phyloP scores from a whole-genome alignment of 495 filamentous ascomycete species.

The Daldinia decipiens region DNA sequence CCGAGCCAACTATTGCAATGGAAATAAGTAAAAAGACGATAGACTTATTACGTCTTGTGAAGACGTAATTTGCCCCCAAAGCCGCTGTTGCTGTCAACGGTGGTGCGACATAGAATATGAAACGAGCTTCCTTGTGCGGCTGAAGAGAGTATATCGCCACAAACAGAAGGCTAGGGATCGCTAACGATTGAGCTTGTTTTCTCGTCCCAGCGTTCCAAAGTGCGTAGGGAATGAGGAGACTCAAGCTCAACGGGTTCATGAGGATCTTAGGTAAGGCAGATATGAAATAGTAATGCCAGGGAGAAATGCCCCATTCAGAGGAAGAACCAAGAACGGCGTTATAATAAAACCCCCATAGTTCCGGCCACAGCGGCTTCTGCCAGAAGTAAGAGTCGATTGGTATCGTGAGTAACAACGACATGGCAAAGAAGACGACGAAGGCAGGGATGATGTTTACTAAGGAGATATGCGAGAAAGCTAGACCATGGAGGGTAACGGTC shows the following conservation, averaged over 20 bases:
- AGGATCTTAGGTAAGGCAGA: constrained; percentile 85
- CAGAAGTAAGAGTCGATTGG: constrained; percentile 91
- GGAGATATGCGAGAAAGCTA: constrained; percentile 64
- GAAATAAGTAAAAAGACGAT: constrained; percentile 66
- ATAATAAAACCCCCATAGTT: constrained; percentile 88
- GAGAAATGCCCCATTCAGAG: constrained; percentile 85
- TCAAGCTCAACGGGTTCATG: constrained; percentile 74
- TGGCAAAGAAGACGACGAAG: constrained; percentile 70
- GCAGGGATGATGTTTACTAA: constrained; percentile 70
- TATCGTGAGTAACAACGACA: constrained; percentile 73
- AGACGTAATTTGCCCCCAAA: constrained; percentile 77
- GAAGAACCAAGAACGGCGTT: constrained; percentile 84
- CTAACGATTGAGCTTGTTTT: constrained; percentile 59
- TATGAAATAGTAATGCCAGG: constrained; percentile 85
- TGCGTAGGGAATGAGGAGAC: constrained; percentile 72
- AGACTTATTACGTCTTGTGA: constrained; percentile 71
- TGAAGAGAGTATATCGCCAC: constrained; percentile 81
- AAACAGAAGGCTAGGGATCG: constrained; percentile 76
- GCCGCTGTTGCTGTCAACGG: constrained; percentile 81
- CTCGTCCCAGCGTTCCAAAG: constrained; percentile 61
- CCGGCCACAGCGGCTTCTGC: constrained; percentile 89
- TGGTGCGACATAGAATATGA: constrained; percentile 90
- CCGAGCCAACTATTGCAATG: constrained; percentile 64
- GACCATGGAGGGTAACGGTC: constrained; percentile 64
- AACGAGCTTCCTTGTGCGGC: constrained; percentile 96